These are phyloP conservation scores for Tolypocladium nubicola DNA, from an alignment of 2,329 filamentous ascomycete species.

Conservation along the genomic window DNA sequence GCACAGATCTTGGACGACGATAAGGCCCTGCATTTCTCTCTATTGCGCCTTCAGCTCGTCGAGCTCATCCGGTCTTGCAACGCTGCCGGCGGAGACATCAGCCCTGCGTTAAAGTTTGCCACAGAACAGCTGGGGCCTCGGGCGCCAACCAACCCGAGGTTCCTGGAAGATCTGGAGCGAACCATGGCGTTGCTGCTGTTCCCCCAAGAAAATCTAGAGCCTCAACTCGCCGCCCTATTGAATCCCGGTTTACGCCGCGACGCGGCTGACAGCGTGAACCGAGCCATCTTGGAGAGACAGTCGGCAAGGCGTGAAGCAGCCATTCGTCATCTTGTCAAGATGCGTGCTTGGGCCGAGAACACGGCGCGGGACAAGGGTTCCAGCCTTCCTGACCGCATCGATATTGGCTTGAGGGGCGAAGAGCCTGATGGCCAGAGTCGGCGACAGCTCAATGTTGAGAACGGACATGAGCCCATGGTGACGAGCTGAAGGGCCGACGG, in stretches of 20 bases:
- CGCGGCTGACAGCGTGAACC: constrained; percentile 84
- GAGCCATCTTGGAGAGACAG: constrained; percentile 69
- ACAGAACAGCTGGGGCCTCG: constrained; percentile 78
- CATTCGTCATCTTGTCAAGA: constrained; percentile 68
- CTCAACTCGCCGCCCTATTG: constrained; percentile 65
- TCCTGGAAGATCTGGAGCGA: constrained; percentile 77
- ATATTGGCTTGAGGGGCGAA: constrained; percentile 26
- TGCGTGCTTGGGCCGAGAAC: constrained; percentile 77
- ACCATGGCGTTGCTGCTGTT: constrained; percentile 93
- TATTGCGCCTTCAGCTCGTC: constrained; percentile 83
- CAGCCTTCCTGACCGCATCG: constrained; percentile 21
- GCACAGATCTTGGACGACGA: constrained; percentile 79
- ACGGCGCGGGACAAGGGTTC: constrained; percentile 32
- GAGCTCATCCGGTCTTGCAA: constrained; percentile 80
- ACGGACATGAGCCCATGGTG: constrained; percentile 41
- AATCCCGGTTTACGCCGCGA: constrained; percentile 69
- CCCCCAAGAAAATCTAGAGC: constrained; percentile 66
- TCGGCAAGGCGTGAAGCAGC: constrained; percentile 67
- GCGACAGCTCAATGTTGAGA: constrained; percentile 16
- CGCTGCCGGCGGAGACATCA: constrained; percentile 59
- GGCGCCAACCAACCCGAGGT: constrained; percentile 70
- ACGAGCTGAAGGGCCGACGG: constrained; percentile 27
- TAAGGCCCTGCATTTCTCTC: constrained; percentile 73
- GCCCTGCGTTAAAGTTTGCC: constrained; percentile 74
- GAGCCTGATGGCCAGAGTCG: constrained; percentile 17